phyloP scores from a whole-genome alignment of 495 filamentous ascomycete species.

The Chaetomium cochliodes region DNA sequence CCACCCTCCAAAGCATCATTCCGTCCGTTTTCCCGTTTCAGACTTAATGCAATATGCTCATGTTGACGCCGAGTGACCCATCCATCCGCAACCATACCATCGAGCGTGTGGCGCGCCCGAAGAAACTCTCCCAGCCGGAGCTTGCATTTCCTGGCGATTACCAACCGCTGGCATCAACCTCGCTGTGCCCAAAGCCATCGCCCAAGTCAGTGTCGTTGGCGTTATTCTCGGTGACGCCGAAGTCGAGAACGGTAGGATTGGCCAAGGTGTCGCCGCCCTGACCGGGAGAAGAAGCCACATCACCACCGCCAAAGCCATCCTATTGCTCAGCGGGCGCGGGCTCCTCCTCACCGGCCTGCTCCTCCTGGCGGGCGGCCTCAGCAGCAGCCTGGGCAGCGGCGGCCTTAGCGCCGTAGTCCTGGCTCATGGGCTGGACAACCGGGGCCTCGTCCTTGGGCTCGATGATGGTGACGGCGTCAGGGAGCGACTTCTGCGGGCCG shows the following conservation, averaged over 20 bases:
- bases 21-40: conserved; percentile 35
- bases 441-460: conserved; percentile 99
- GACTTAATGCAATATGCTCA: conserved; percentile 40
- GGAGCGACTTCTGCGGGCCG: conserved; percentile 92
- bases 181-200: background rate
- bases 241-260: background rate
- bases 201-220: background rate
- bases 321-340: conserved; percentile 52
- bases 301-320: conserved; percentile 26
- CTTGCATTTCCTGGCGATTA: conserved; percentile 20
- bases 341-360: conserved; percentile 57
- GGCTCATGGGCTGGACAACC: conserved; percentile 87
- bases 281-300: conserved; percentile 14
- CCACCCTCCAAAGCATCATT: conserved; percentile 29
- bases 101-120: conserved; percentile 29
- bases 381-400: conserved; percentile 71
- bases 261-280: background rate
- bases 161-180: conserved; percentile 15
- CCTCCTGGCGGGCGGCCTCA: conserved; percentile 65
- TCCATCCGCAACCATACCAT: conserved; percentile 33
- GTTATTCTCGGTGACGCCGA: background rate
- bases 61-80: conserved; percentile 40
- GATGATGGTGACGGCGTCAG: conserved; percentile 97
- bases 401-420: conserved; percentile 98
- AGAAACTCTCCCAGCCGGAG: conserved; percentile 19